A percentile compares a stretch with the other conserved stretches of the same genome.
These are phyloP conservation scores for Arthrobotrys sinensis DNA, from an alignment of 2,329 filamentous ascomycete genomes.

Conservation along the genomic window DNA sequence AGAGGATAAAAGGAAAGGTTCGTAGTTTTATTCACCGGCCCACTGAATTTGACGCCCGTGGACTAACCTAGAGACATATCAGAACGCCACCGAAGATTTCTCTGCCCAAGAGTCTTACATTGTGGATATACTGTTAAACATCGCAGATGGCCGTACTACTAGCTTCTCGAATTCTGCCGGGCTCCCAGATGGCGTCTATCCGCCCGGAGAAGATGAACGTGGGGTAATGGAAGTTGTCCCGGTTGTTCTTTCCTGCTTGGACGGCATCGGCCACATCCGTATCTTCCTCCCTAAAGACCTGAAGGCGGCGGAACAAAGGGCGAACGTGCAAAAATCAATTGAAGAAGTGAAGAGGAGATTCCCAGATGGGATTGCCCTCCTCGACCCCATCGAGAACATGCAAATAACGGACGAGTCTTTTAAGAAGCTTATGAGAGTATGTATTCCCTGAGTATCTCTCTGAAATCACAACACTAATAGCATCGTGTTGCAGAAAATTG, in stretches of 20 bases:
- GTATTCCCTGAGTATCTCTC: conserved; percentile 58
- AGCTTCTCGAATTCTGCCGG: conserved; percentile 74
- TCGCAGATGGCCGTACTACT: conserved; percentile 74
- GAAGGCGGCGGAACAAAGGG: conserved; percentile 77
- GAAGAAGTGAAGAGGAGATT: conserved; percentile 88
- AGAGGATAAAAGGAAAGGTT: conserved; percentile 77
- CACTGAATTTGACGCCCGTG: background rate
- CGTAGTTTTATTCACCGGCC: background rate
- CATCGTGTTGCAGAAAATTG: conserved; percentile 81
- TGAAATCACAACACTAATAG: conserved; percentile 9
- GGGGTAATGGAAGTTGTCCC: conserved; percentile 86
- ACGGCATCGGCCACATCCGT: conserved; percentile 85
- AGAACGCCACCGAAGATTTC: conserved; percentile 76
- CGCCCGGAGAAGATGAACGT: conserved; percentile 75
- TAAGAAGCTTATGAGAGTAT: conserved; percentile 83
- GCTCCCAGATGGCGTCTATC: conserved; percentile 66
- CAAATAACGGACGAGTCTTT: conserved; percentile 91
- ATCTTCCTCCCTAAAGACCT: conserved; percentile 87
- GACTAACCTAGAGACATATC: conserved; percentile 1
- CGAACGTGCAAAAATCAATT: conserved; percentile 77
- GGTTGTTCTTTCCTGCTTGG: conserved; percentile 86
- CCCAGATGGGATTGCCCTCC: conserved; percentile 87
- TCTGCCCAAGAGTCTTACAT: conserved; percentile 83
- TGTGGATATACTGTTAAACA: conserved; percentile 82
- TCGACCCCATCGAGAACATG: conserved; percentile 98